These are phyloP conservation scores for Hemerocallis citrina DNA, from an alignment of 106 monocot species.

Conservation along the genomic window DNA sequence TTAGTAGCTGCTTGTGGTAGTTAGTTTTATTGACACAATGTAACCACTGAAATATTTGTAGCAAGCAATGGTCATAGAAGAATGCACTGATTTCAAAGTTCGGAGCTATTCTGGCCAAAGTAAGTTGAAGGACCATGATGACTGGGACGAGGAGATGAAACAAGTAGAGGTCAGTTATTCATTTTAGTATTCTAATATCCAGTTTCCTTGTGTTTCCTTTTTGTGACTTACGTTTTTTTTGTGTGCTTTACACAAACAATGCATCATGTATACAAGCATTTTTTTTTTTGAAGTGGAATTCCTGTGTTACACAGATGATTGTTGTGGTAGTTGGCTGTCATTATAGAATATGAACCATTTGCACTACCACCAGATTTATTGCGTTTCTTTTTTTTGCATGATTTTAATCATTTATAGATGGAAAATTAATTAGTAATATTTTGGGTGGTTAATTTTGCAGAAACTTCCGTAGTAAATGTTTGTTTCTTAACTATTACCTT, in stretches of 20 bases:
- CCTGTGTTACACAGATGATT: neutral
- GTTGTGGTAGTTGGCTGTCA: neutral
- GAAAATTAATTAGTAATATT: too few relatives aligned
- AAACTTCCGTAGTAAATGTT: too few relatives aligned
- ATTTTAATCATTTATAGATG: too few relatives aligned
- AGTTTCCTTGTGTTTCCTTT: neutral
- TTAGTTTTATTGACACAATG: conserved; percentile 1
- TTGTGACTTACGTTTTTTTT: neutral
- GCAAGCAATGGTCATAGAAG: conserved; percentile 87
- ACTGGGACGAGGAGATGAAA: conserved; percentile 68
- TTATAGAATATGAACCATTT: neutral
- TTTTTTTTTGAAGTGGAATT: neutral
- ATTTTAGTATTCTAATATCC: neutral
- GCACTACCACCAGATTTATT: neutral
- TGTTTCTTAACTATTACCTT: neutral
- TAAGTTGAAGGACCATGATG: conserved; percentile 64
- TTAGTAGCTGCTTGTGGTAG: too few relatives aligned
- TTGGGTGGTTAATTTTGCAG: too few relatives aligned
- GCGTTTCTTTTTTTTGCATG: neutral
- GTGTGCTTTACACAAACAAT: neutral
- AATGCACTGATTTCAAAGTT: conserved; percentile 78
- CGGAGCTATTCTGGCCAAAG: conserved; percentile 36
- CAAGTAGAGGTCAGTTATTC: conserved; percentile 48
- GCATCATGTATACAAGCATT: neutral
- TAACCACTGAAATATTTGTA: conserved; percentile 13